phyloP scores from a whole-genome alignment of 768 basidiomycete species.

The Trametes villosa region DNA sequence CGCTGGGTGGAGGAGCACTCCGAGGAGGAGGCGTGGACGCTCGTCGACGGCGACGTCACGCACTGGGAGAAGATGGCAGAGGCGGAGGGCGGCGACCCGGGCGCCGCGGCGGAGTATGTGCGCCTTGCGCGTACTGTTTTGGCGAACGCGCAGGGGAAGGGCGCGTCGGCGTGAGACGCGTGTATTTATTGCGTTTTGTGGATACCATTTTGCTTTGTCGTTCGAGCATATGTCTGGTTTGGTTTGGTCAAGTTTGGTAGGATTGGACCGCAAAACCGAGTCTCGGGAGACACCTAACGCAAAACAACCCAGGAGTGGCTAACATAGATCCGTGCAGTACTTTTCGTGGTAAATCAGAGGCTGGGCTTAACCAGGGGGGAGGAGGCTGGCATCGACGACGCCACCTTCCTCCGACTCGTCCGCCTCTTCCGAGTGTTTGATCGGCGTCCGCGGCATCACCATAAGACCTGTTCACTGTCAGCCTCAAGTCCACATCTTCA shows the following conservation, averaged over 20 bases:
- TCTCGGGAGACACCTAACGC: not conserved
- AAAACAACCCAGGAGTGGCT: conserved; percentile 1
- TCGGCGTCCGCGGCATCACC: conserved; percentile 98
- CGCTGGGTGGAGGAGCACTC: conserved; percentile 94
- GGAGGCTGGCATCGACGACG: conserved; percentile 84
- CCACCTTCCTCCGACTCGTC: conserved; percentile 54
- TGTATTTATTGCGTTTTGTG: not conserved
- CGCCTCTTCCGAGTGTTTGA: conserved; percentile 62
- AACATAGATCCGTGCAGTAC: conserved; percentile 5
- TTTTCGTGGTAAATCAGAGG: not conserved
- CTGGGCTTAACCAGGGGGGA: conserved; percentile 83
- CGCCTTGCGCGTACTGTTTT: conserved; percentile 71
- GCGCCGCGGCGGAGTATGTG: conserved; percentile 62
- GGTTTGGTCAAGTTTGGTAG: not conserved
- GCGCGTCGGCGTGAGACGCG: not conserved
- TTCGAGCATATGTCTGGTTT: not conserved
- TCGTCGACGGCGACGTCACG: conserved; percentile 77
- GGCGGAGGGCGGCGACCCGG: conserved; percentile 52
- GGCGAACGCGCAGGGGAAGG: conserved; percentile 38
- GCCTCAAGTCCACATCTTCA: not conserved
- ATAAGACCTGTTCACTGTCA: conserved; percentile 68
- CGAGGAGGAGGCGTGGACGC: conserved; percentile 75
- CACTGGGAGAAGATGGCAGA: conserved; percentile 80
- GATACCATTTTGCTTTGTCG: not conserved
- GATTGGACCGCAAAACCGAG: not conserved